Percentiles rank a stretch among this genome's conserved stretches.
These are phyloP conservation scores for Paraconiothyrium sp. DNA, from an alignment of 2,329 filamentous ascomycete genomes.

Conservation along the genomic window DNA sequence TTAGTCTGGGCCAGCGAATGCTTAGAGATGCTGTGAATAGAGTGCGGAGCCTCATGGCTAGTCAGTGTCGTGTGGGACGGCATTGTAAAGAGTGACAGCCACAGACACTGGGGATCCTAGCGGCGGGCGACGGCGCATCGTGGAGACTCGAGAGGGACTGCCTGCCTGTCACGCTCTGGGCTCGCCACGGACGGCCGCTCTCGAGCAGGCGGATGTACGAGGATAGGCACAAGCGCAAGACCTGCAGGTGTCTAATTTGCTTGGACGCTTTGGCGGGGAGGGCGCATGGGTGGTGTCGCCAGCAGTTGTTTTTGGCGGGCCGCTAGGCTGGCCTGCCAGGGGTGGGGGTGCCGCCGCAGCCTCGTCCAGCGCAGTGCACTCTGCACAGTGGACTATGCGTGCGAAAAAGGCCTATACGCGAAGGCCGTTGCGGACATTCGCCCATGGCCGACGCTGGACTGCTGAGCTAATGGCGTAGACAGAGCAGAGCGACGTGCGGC, in stretches of 20 bases:
- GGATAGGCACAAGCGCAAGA: conserved; percentile 3
- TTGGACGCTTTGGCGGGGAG: conserved; percentile 7
- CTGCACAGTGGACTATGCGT: conserved; percentile 22
- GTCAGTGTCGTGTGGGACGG: neutral
- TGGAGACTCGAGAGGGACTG: conserved; percentile 1
- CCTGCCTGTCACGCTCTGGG: conserved; percentile 11
- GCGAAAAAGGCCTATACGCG: conserved; percentile 4
- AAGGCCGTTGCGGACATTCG: conserved; percentile 18
- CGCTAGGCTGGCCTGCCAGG: neutral
- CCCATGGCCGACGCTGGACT: conserved; percentile 23
- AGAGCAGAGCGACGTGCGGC: neutral
- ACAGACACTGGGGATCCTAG: neutral
- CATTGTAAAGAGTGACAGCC: conserved; percentile 11
- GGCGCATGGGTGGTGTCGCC: neutral
- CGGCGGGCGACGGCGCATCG: conserved; percentile 7
- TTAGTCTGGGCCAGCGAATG: conserved; percentile 4
- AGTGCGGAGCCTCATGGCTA: conserved; percentile 4
- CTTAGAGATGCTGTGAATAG: neutral
- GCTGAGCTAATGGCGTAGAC: conserved; percentile 11
- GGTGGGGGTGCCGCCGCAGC: conserved; percentile 18
- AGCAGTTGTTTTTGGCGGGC: conserved; percentile 8
- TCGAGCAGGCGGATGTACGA: neutral
- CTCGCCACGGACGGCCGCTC: neutral
- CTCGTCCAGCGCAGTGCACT: conserved; percentile 13
- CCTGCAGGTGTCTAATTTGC: conserved; percentile 7